Conservation (phyloP, 2,329 filamentous ascomycete genomes). For the Metarhizium rileyi region DNA sequence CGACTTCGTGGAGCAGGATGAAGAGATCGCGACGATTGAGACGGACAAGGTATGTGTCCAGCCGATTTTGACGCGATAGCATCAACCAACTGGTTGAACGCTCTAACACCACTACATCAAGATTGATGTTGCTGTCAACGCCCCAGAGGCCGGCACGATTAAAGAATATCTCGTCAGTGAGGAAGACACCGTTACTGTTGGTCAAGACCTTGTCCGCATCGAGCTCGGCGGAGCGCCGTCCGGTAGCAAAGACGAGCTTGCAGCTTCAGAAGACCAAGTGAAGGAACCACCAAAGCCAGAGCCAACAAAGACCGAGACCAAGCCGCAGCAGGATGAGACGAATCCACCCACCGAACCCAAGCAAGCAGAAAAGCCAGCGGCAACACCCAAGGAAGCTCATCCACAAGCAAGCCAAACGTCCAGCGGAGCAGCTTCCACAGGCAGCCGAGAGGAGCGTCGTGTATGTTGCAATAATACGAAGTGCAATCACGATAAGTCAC, state of each 20-base stretch:
- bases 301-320: constrained; percentile 9
- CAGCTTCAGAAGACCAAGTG: constrained; percentile 17
- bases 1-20: constrained; percentile 88
- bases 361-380: constrained; percentile 19
- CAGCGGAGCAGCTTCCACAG: constrained; percentile 30
- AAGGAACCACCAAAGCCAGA: constrained; percentile 15
- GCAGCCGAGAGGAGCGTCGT: constrained; percentile 76
- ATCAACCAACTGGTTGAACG: neutral
- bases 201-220: constrained; percentile 80
- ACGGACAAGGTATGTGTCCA: constrained; percentile 73
- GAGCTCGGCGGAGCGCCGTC: constrained; percentile 59
- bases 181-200: constrained; percentile 90
- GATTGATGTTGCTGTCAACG: constrained; percentile 97
- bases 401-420: constrained; percentile 10
- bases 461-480: constrained; percentile 43
- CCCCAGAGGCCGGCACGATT: constrained; percentile 80
- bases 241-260: constrained; percentile 28
- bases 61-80: neutral
- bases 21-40: constrained; percentile 97
- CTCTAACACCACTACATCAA: constrained; percentile 21
- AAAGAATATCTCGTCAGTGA: constrained; percentile 87
- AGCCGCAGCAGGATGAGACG: constrained; percentile 16
- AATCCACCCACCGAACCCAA: constrained; percentile 25
- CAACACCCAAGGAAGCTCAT: constrained; percentile 17
- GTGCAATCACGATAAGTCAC: neutral